phyloP scores from a whole-genome alignment of 148 eudicot genomes.

The Pharnaceum exiguum region DNA sequence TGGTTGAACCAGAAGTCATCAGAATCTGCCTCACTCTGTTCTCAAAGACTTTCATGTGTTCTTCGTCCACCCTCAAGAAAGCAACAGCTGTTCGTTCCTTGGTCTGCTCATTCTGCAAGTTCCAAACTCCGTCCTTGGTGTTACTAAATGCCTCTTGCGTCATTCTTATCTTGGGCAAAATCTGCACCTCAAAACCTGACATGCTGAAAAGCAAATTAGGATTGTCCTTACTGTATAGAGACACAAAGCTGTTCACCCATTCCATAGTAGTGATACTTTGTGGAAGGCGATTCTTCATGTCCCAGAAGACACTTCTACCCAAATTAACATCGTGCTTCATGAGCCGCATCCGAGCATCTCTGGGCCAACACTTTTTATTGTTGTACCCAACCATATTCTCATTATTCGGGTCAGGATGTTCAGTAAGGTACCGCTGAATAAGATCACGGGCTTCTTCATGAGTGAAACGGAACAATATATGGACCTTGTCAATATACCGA shows the following conservation, averaged over 20 bases:
- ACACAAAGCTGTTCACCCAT: conserved; percentile 98
- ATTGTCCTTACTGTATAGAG: conserved; percentile 97
- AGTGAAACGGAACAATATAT: conserved; percentile 91
- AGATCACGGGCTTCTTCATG: conserved; percentile 99
- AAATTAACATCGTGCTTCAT: conserved; percentile 98
- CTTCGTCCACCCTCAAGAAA: conserved; percentile 95
- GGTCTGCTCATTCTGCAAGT: conserved; percentile 97
- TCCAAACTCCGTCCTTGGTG: conserved; percentile 96
- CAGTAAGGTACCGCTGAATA: conserved; percentile 98
- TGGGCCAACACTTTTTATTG: conserved; percentile 99
- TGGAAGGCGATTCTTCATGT: conserved; percentile 98
- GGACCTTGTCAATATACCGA: conserved; percentile 93
- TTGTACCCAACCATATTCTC: conserved; percentile 99
- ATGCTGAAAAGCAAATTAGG: conserved; percentile 97
- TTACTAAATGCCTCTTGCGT: conserved; percentile 98
- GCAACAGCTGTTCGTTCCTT: conserved; percentile 98
- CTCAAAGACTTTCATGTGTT: conserved; percentile 96
- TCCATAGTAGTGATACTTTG: conserved; percentile 93
- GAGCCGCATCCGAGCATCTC: conserved; percentile 99
- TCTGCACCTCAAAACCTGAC: conserved; percentile 99
- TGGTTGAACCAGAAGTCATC: conserved; percentile 99
- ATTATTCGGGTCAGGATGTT: conserved; percentile 98
- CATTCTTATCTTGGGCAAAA: conserved; percentile 94
- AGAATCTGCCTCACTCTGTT: conserved; percentile 97
- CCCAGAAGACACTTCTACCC: conserved; percentile 99